phyloP scores from a whole-genome alignment of 1,284 basidiomycete genomes.

The Papiliotrema flavescens region DNA sequence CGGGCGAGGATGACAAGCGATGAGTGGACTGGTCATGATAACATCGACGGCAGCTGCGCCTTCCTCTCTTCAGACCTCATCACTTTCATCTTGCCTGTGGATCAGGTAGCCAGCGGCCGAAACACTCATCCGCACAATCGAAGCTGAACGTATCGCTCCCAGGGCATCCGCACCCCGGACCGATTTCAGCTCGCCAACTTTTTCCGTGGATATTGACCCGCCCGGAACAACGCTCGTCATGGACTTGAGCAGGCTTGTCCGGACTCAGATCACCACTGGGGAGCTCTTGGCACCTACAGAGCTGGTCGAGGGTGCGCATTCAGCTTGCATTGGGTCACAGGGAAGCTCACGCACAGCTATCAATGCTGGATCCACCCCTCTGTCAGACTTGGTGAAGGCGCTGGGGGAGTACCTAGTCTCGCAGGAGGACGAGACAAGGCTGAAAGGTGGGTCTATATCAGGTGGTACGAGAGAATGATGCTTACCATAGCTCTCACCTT shows the following conservation, averaged over 20 bases:
- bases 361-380: slow-evolving; percentile 57
- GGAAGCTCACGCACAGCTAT: slow-evolving; percentile 56
- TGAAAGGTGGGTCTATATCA: slow-evolving; percentile 63
- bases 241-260: slow-evolving; percentile 40
- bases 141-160: too few relatives aligned
- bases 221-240: not conserved
- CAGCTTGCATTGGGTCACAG: not conserved
- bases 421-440: slow-evolving; percentile 71
- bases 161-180: too few relatives aligned
- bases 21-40: too few relatives aligned
- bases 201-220: too few relatives aligned
- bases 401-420: slow-evolving; percentile 82
- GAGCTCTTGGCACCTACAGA: slow-evolving; percentile 38
- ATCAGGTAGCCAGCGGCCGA: too few relatives aligned
- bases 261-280: slow-evolving; percentile 42
- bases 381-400: slow-evolving; percentile 79
- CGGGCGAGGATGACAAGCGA: too few relatives aligned
- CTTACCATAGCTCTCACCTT: slow-evolving; percentile 34
- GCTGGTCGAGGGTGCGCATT: slow-evolving; percentile 34
- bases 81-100: too few relatives aligned
- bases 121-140: too few relatives aligned
- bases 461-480: not conserved
- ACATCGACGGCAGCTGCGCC: too few relatives aligned
- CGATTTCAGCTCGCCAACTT: too few relatives aligned
- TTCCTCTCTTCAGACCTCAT: too few relatives aligned